Conservation (phyloP, 1,139 yeast species). For the Lodderomyces margitis region DNA sequence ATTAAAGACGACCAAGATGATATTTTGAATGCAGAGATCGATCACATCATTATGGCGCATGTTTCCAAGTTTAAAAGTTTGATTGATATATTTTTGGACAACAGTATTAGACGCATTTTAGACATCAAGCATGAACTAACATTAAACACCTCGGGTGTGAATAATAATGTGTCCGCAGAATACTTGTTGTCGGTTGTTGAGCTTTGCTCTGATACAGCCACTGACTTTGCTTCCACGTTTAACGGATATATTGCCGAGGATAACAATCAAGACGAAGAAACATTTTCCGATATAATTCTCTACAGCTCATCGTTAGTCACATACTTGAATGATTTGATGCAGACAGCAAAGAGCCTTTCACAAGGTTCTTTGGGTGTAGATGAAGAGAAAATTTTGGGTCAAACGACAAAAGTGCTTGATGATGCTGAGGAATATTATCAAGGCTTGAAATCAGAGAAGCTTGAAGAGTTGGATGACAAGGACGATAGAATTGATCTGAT, state of each 20-base stretch:
- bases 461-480: constrained; percentile 53
- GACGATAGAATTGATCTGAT: constrained; percentile 73
- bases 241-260: constrained; percentile 80
- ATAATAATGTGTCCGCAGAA: constrained; percentile 73
- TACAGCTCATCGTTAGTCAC: constrained; percentile 67
- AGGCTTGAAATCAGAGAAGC: constrained; percentile 53
- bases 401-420: constrained; percentile 59
- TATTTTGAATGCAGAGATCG: constrained; percentile 59
- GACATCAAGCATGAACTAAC: constrained; percentile 70
- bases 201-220: constrained; percentile 66
- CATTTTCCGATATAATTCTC: constrained; percentile 54
- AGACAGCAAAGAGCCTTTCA: constrained; percentile 69
- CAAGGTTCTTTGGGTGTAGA: constrained; percentile 53
- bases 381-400: constrained; percentile 49
- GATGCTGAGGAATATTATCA: constrained; percentile 63
- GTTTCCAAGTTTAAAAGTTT: constrained; percentile 52
- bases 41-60: constrained; percentile 50
- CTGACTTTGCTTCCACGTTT: constrained; percentile 79
- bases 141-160: constrained; percentile 73
- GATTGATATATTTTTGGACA: constrained; percentile 69
- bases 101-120: constrained; percentile 72
- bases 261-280: constrained; percentile 64
- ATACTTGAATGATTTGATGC: constrained; percentile 62
- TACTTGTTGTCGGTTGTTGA: constrained; percentile 70
- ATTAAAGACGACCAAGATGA: constrained; percentile 55